A percentile compares a stretch with the other conserved stretches of the same genome.
These are phyloP conservation scores for Collybia nuda DNA, from an alignment of 768 basidiomycete genomes.

Conservation along the genomic window DNA sequence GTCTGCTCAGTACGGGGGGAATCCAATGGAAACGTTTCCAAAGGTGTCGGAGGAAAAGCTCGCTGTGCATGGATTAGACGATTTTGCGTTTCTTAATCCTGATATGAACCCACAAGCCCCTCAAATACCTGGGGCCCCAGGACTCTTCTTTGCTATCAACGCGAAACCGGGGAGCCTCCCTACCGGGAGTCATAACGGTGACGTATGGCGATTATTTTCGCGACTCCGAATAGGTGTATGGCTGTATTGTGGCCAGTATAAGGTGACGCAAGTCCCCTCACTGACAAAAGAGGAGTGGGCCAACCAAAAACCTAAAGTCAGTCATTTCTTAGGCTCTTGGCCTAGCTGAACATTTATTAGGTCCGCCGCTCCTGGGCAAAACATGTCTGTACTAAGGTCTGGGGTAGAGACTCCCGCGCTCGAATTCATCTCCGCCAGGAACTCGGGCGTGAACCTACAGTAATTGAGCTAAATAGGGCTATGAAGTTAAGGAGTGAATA, in stretches of 20 bases:
- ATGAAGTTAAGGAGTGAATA: too few relatives aligned
- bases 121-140: conserved; percentile 29
- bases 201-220: conserved; percentile 6
- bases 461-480: background rate
- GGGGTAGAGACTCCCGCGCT: conserved; percentile 9
- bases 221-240: conserved; percentile 5
- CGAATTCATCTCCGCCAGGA: conserved; percentile 7
- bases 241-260: conserved; percentile 17
- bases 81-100: conserved; percentile 33
- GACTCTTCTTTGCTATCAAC: conserved; percentile 25
- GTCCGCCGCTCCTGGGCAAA: conserved; percentile 5
- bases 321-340: too few relatives aligned
- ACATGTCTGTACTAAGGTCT: background rate
- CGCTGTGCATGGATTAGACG: conserved; percentile 23
- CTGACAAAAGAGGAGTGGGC: conserved; percentile 14
- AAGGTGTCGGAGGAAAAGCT: conserved; percentile 14
- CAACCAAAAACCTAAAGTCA: conserved; percentile 3
- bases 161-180: background rate
- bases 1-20: conserved; percentile 33
- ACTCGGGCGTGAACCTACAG: conserved; percentile 5
- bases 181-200: background rate
- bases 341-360: background rate
- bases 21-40: conserved; percentile 25
- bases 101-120: conserved; percentile 34
- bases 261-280: conserved; percentile 2